Evolutionary conservation across 495 filamentous ascomycete species (phyloP).

Genomic region (Trichoderma erinaceum): DNA sequence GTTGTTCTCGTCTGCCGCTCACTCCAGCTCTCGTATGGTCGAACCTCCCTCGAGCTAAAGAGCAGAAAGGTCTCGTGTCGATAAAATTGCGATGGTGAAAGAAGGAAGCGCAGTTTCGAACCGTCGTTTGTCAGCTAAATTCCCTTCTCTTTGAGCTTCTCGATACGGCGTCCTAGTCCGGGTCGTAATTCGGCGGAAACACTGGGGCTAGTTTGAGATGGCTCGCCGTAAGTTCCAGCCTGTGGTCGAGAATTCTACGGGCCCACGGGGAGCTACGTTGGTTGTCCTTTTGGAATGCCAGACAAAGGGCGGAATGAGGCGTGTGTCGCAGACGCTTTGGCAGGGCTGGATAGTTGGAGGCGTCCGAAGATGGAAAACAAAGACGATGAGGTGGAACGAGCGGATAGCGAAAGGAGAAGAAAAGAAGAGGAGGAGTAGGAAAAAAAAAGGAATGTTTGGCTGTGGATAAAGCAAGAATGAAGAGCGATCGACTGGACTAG

Average conservation of each 20-base stretch:
- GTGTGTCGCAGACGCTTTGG: not conserved
- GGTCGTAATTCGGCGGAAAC: conserved; percentile 1
- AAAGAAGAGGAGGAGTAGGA: not conserved
- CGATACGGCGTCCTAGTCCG: not conserved
- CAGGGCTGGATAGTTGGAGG: not conserved
- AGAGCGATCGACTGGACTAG: conserved; percentile 12
- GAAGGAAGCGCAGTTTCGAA: not conserved
- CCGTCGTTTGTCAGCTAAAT: not conserved
- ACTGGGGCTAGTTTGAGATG: not conserved
- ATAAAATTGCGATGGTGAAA: not conserved
- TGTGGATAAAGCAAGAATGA: not conserved
- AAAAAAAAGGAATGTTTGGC: not conserved
- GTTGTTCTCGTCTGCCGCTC: too few species aligned
- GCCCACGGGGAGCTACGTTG: not conserved
- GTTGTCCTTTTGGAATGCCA: not conserved
- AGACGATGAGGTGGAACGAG: not conserved
- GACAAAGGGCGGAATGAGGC: too few species aligned
- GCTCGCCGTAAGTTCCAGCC: not conserved
- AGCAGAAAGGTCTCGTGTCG: not conserved
- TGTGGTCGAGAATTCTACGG: conserved; percentile 4
- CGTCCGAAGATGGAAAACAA: not conserved
- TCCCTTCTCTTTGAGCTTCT: not conserved
- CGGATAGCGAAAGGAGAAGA: not conserved
- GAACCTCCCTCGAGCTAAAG: not conserved
- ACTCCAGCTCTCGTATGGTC: too few species aligned